Conservation (phyloP, 441 rosid species). For the Populus hybrid region DNA sequence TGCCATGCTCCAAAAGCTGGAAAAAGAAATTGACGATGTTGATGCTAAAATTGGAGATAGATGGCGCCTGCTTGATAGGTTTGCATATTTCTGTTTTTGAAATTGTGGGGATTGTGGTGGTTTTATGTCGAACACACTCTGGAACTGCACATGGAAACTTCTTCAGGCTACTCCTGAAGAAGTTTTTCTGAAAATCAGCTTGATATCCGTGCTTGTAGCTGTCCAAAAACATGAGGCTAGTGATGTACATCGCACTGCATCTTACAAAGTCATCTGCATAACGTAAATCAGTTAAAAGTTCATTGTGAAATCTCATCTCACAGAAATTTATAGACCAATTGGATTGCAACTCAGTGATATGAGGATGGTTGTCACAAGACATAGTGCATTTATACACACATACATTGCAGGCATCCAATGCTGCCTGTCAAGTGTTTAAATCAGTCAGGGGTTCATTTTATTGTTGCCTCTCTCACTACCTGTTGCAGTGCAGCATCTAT, state of each 20-base stretch:
- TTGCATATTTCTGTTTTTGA: slow-evolving; percentile 24
- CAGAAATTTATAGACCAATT: background rate
- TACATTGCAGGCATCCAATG: too few species aligned
- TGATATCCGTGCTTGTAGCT: background rate
- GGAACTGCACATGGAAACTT: slow-evolving; percentile 1
- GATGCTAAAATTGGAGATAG: slow-evolving; percentile 88
- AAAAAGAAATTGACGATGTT: slow-evolving; percentile 90
- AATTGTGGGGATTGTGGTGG: slow-evolving; percentile 2
- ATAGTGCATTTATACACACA: too few species aligned
- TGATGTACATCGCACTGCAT: background rate
- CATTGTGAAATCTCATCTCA: background rate
- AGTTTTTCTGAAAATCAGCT: background rate
- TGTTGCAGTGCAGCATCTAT: too few species aligned
- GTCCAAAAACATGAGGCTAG: background rate
- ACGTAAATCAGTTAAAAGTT: background rate
- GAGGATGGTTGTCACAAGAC: too few species aligned
- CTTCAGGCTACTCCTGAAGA: background rate
- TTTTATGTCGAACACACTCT: background rate
- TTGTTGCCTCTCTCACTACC: background rate
- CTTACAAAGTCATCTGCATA: background rate
- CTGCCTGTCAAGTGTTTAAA: too few species aligned
- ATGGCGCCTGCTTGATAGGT: slow-evolving; percentile 91
- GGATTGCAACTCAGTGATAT: background rate
- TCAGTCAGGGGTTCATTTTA: too few species aligned
- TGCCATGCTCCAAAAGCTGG: slow-evolving; percentile 87